Evolutionary conservation across 1,139 yeast species (phyloP), one percentile per base, ranked within the genome.

Genomic region (Taphrina communis): DNA sequence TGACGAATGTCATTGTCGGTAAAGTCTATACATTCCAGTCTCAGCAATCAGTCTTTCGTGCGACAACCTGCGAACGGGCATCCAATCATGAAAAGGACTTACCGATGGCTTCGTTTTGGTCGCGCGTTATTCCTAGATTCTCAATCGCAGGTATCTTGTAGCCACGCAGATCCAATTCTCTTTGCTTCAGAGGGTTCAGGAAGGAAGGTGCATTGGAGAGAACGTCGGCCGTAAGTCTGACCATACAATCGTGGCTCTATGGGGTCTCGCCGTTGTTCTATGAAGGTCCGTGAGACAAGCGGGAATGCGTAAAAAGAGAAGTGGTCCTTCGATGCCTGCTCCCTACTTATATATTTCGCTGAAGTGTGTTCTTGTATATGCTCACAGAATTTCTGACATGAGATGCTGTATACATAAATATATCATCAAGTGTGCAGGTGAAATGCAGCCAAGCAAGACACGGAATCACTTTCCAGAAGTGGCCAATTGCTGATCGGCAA

Each of bases 1-100:
- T 82, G 82, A 1, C 83, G 78, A 21, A 90, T 78, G 50, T 84
- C 87, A 76, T 90, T 90, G 75, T 87, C 86, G 5, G 90, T 83
- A 53, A 90, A 77, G 76, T 90, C 96, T 62, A 42, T 14, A 42
- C 31, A 31, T 17, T n/a, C 53, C 25, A 44, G 48, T 44, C 48
- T 44, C 48, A 44, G 48, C 48, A 44, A 19, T 35, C 58, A 31
- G 58, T 44, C 48, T 44, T 44, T 39, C 21, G 38, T 19, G 55
- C 38, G 38, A 11, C 17, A 12, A 44, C 48, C 48, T 12, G 48
- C n/a, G 19, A 25, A 25, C 31, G 53, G 19, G 36, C 36, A 8
- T 8, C 9, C 19, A n/a, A 17, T 36, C 55, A 9, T 41, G 4
- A 25, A 25, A 25, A 25, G 4, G 31, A 44, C 65, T 21, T 62